phyloP scores from a whole-genome alignment of 805 yeast species.

The Scheffersomyces coipomensis region DNA sequence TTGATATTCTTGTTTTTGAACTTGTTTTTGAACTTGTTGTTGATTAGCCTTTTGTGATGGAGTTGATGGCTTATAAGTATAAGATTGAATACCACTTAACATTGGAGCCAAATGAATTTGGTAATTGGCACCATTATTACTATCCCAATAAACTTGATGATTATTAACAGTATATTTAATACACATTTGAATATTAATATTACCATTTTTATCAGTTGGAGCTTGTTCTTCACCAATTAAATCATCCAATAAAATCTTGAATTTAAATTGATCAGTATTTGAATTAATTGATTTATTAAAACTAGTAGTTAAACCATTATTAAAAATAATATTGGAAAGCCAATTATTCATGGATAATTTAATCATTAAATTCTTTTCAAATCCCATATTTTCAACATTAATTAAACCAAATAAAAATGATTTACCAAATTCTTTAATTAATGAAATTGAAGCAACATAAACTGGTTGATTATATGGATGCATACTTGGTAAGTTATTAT shows the following conservation, averaged over 20 bases:
- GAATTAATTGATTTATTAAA: conserved; percentile 9
- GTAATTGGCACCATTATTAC: conserved; percentile 33
- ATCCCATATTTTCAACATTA: conserved; percentile 34
- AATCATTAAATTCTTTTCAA: conserved; percentile 34
- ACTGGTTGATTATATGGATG: conserved; percentile 15
- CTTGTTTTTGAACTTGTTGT: neutral
- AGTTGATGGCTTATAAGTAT: conserved; percentile 3
- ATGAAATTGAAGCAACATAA: conserved; percentile 27
- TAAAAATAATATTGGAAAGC: conserved; percentile 32
- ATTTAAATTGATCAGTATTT: conserved; percentile 48
- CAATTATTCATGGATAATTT: conserved; percentile 52
- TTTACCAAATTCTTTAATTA: conserved; percentile 3
- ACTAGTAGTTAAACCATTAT: conserved; percentile 12
- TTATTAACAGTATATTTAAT: conserved; percentile 29
- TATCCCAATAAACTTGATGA: conserved; percentile 34
- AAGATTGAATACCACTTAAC: conserved; percentile 2
- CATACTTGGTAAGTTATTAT: neutral
- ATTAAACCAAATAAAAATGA: conserved; percentile 18
- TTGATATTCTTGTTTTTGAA: neutral
- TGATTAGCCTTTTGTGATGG: neutral
- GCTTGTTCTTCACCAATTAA: conserved; percentile 4
- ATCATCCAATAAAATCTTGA: conserved; percentile 42
- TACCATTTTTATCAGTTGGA: conserved; percentile 8
- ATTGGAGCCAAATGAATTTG: conserved; percentile 18
- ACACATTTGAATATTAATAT: conserved; percentile 32